phyloP scores from a whole-genome alignment of 257 asterid species.

The Fraxinus americana region DNA sequence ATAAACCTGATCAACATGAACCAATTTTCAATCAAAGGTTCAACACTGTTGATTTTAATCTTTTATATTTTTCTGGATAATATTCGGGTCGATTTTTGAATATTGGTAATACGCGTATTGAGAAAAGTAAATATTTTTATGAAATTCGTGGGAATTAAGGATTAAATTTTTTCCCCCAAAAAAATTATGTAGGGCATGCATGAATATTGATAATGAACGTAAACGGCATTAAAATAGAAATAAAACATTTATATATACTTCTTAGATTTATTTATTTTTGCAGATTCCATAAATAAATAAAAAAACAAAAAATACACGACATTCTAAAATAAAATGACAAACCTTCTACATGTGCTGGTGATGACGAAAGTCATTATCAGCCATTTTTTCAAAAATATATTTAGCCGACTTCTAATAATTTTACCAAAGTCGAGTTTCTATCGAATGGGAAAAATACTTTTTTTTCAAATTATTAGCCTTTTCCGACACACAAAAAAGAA shows the following conservation, averaged over 20 bases:
- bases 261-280: neutral
- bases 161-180: no score
- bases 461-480: no score
- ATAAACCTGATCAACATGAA: no score
- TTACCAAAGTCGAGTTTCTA: neutral
- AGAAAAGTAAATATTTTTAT: no score
- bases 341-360: neutral
- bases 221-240: neutral
- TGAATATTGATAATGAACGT: neutral
- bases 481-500: no score
- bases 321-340: neutral
- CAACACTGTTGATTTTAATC: no score
- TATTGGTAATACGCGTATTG: no score
- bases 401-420: neutral
- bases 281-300: neutral
- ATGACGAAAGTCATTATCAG: neutral
- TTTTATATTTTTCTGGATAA: no score
- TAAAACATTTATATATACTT: neutral
- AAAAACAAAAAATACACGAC: neutral
- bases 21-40: no score
- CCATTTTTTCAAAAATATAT: neutral
- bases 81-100: no score
- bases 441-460: neutral
- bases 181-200: no score
- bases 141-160: no score